phyloP scores from a whole-genome alignment of 2,329 filamentous ascomycete genomes.

The Corinectria fuckeliana region DNA sequence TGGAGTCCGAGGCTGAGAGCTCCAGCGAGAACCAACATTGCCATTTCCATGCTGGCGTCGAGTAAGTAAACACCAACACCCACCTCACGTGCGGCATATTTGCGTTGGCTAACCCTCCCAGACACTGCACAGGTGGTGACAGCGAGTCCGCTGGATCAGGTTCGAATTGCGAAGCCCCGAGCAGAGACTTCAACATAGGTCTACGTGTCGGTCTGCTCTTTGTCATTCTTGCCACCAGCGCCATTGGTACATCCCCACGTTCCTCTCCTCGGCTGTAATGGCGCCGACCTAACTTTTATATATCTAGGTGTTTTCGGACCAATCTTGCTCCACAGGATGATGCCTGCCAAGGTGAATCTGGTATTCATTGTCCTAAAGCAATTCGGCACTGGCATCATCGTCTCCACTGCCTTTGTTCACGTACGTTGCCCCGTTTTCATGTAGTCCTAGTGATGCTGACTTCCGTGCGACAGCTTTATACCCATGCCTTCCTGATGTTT shows the following conservation, averaged over 20 bases:
- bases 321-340: constrained; percentile 66
- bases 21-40: constrained; percentile 54
- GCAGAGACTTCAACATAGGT: constrained; percentile 68
- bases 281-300: constrained; percentile 31
- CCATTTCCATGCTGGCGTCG: constrained; percentile 78
- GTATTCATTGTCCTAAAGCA: constrained; percentile 72
- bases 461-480: constrained; percentile 64
- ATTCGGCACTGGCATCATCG: constrained; percentile 76
- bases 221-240: constrained; percentile 72
- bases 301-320: constrained; percentile 66
- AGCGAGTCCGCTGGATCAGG: constrained; percentile 41
- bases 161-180: constrained; percentile 53
- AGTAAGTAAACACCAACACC: constrained; percentile 60
- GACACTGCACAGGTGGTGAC: constrained; percentile 64
- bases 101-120: constrained; percentile 33
- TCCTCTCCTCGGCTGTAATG: constrained; percentile 10
- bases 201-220: constrained; percentile 76
- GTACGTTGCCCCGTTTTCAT: constrained; percentile 48
- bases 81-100: neutral
- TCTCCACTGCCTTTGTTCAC: constrained; percentile 74
- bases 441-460: neutral
- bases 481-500: constrained; percentile 77
- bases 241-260: constrained; percentile 55
- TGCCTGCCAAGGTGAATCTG: constrained; percentile 55
- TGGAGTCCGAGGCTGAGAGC: constrained; percentile 28